Percentiles rank a stretch among this genome's conserved stretches.
These are phyloP conservation scores for Monoraphidium neglectum DNA, from an alignment of 139 green algal species.

Conservation along the genomic window DNA sequence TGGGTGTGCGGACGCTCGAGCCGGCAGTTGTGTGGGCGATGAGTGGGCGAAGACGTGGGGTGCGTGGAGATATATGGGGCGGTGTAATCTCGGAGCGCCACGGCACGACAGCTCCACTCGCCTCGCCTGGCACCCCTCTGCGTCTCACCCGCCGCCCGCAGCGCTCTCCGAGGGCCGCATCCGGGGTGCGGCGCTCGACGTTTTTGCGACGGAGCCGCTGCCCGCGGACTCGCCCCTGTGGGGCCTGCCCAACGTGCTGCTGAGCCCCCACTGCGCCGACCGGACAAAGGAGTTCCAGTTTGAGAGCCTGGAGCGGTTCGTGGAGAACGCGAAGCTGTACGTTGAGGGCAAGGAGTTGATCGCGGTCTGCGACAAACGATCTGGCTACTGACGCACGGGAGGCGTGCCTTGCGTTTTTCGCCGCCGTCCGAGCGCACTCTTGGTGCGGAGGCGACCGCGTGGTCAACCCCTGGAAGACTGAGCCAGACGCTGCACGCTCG, in stretches of 20 bases:
- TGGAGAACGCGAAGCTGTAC: conserved; percentile 55
- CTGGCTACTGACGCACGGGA: conserved; percentile 57
- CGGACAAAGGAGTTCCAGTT: conserved; percentile 52
- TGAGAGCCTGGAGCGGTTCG: conserved; percentile 56
- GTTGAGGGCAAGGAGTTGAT: conserved; percentile 54
- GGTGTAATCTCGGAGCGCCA: too few species aligned
- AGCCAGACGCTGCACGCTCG: too few species aligned
- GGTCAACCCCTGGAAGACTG: too few species aligned
- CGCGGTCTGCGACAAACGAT: conserved; percentile 72
- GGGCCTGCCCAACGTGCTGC: conserved; percentile 73
- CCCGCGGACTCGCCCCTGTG: conserved; percentile 68
- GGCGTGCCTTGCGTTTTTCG: too few species aligned
- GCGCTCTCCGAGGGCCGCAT: conserved; percentile 65
- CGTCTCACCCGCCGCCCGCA: conserved; percentile 31
- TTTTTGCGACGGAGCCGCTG: conserved; percentile 79
- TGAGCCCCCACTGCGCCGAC: conserved; percentile 73
- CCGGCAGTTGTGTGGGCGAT: too few species aligned
- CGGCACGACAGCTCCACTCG: too few species aligned
- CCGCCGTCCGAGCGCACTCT: too few species aligned
- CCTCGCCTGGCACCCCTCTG: too few species aligned
- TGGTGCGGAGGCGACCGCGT: background rate
- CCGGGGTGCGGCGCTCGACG: conserved; percentile 77
- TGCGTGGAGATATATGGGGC: too few species aligned
- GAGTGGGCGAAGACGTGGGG: too few species aligned
- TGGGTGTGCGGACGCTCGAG: too few species aligned